Conservation (phyloP, 2,329 filamentous ascomycete species). For the Penicillium sp. region DNA sequence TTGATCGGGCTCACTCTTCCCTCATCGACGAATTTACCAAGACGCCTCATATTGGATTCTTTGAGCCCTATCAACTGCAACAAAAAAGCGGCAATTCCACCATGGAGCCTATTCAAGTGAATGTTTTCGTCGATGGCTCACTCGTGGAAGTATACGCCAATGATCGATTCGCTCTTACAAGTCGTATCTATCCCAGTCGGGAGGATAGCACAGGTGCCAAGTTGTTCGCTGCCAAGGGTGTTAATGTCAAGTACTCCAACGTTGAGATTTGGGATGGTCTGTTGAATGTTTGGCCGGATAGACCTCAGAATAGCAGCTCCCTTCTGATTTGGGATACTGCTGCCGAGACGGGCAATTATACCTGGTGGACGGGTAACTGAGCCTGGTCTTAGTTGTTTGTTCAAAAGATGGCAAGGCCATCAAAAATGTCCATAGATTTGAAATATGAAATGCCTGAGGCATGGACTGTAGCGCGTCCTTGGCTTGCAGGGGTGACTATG, state of each 20-base stretch:
- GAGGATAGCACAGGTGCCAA: conserved; percentile 12
- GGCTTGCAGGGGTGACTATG: not conserved
- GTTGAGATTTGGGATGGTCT: conserved; percentile 18
- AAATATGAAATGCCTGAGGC: not conserved
- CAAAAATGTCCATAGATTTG: too few relatives aligned
- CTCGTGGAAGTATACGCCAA: conserved; percentile 16
- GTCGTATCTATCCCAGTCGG: conserved; percentile 14
- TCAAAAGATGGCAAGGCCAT: not conserved
- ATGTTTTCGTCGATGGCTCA: conserved; percentile 15
- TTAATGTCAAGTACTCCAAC: conserved; percentile 6
- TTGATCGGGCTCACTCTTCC: conserved; percentile 13
- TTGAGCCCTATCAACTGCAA: conserved; percentile 10
- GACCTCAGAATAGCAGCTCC: conserved; percentile 14
- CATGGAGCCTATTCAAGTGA: conserved; percentile 10
- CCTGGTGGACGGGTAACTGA: conserved; percentile 17
- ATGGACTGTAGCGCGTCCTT: not conserved
- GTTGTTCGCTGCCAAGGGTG: conserved; percentile 2
- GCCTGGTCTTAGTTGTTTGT: not conserved
- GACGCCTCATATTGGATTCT: conserved; percentile 10
- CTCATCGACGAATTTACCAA: conserved; percentile 9
- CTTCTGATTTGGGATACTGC: conserved; percentile 15
- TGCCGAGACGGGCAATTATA: conserved; percentile 16
- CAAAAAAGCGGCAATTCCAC: not conserved
- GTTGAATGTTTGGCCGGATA: conserved; percentile 13
- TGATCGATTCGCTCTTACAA: conserved; percentile 16